A percentile compares a stretch with the other conserved stretches of the same genome.
Conservation (phyloP, 441 rosid species). For the Gossypium davidsonii region DNA sequence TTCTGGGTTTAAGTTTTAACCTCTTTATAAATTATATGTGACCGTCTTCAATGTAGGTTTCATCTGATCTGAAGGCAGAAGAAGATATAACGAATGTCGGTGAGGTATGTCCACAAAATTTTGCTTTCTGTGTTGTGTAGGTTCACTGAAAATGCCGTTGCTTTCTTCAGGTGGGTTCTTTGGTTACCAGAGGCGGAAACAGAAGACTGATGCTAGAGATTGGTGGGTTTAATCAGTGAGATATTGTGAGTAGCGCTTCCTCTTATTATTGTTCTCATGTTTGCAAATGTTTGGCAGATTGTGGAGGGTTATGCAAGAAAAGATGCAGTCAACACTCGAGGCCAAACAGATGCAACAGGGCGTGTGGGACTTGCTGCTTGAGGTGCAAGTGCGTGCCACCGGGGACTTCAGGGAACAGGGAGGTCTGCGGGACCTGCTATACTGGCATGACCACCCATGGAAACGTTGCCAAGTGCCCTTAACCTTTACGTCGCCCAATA, state of each 20-base stretch:
- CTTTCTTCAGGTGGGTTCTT: neutral
- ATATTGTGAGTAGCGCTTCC: slow-evolving; percentile 1
- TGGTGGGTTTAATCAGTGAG: slow-evolving; percentile 20
- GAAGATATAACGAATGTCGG: slow-evolving; percentile 4
- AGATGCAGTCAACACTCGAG: slow-evolving; percentile 34
- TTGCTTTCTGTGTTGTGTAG: neutral
- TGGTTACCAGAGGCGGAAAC: slow-evolving; percentile 22
- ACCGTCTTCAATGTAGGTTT: slow-evolving; percentile 10
- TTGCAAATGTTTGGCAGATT: slow-evolving; percentile 22
- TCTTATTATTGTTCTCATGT: neutral
- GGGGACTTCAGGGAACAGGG: slow-evolving; percentile 33
- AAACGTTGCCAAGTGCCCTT: slow-evolving; percentile 35
- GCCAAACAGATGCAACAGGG: slow-evolving; percentile 36
- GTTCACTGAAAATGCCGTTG: neutral
- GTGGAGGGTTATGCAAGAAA: slow-evolving; percentile 26
- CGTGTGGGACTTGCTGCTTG: slow-evolving; percentile 39
- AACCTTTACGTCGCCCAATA: neutral
- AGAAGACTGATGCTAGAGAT: slow-evolving; percentile 34
- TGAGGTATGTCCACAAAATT: neutral
- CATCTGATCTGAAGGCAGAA: slow-evolving; percentile 16
- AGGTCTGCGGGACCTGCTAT: slow-evolving; percentile 33
- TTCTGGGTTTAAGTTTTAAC: neutral
- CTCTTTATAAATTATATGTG: neutral
- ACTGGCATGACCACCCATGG: slow-evolving; percentile 39
- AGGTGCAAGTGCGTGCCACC: slow-evolving; percentile 44